These are phyloP conservation scores for Sisymbrium altissimum DNA, from an alignment of 345 rosid species.

Conservation along the genomic window DNA sequence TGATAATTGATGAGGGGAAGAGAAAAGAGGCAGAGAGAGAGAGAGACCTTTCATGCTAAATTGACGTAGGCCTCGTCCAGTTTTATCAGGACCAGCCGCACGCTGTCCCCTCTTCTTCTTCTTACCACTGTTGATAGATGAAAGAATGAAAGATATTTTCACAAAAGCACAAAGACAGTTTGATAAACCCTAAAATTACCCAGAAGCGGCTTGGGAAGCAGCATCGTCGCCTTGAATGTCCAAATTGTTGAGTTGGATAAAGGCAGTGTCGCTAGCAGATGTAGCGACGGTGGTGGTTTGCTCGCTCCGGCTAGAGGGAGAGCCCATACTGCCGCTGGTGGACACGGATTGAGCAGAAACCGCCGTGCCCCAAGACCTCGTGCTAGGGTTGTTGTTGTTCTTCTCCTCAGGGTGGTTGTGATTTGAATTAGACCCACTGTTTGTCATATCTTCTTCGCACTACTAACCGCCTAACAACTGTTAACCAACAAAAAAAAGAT, in stretches of 20 bases:
- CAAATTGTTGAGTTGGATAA: slow-evolving; percentile 61
- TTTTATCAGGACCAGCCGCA: slow-evolving; percentile 84
- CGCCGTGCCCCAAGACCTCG: slow-evolving; percentile 83
- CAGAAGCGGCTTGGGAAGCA: slow-evolving; percentile 75
- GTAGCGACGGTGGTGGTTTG: slow-evolving; percentile 59
- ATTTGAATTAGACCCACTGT: slow-evolving; percentile 45
- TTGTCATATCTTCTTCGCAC: slow-evolving; percentile 40
- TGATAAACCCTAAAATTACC: slow-evolving; percentile 43
- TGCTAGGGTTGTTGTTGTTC: slow-evolving; percentile 35
- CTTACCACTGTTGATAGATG: slow-evolving; percentile 46
- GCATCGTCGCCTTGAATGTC: slow-evolving; percentile 94
- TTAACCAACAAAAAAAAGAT: no score
- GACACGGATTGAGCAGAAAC: slow-evolving; percentile 83
- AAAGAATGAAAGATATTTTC: no score
- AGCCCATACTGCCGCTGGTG: slow-evolving; percentile 90
- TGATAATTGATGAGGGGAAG: background rate
- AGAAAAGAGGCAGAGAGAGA: background rate
- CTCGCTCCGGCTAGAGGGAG: slow-evolving; percentile 88
- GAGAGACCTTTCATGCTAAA: slow-evolving; percentile 96
- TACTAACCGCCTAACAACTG: no score
- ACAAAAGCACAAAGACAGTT: background rate
- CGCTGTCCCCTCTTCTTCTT: slow-evolving; percentile 96
- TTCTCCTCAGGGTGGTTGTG: slow-evolving; percentile 48
- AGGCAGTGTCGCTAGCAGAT: slow-evolving; percentile 68
- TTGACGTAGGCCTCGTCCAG: slow-evolving; percentile 97